Percentiles rank a stretch among this genome's conserved stretches.
Evolutionary conservation across 2,329 filamentous ascomycete species (phyloP).

Genomic region (Microsporum audouinii): DNA sequence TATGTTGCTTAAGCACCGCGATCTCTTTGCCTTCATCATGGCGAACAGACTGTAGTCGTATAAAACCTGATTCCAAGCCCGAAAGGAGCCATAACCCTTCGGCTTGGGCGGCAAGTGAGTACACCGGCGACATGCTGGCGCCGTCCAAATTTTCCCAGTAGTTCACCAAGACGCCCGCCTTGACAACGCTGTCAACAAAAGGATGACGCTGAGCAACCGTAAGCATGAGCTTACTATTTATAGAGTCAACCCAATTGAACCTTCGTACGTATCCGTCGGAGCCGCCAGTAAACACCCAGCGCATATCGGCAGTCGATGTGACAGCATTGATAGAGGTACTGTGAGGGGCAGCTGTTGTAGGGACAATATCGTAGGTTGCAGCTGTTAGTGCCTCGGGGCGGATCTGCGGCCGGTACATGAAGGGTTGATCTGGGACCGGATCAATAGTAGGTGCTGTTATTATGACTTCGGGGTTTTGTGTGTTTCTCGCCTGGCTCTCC

Average conservation of each 20-base stretch:
- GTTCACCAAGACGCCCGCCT: conserved; percentile 84
- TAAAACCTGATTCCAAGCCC: conserved; percentile 77
- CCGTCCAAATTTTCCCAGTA: conserved; percentile 98
- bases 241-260: conserved; percentile 88
- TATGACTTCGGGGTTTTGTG: conserved; percentile 37
- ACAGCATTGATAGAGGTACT: conserved; percentile 92
- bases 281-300: conserved; percentile 89
- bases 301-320: conserved; percentile 81
- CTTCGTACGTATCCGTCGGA: conserved; percentile 93
- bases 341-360: conserved; percentile 91
- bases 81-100: conserved; percentile 85
- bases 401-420: conserved; percentile 48
- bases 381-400: conserved; percentile 70
- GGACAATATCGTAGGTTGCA: conserved; percentile 81
- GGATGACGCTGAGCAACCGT: conserved; percentile 94
- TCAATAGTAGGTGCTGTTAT: conserved; percentile 37
- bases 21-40: conserved; percentile 93
- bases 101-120: conserved; percentile 83
- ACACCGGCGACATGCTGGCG: conserved; percentile 66
- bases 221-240: conserved; percentile 84
- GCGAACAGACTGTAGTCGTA: conserved; percentile 84
- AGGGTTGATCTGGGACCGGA: conserved; percentile 17
- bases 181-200: conserved; percentile 93
- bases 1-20: conserved; percentile 66
- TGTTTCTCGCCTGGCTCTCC: conserved; percentile 23